Evolutionary conservation across 495 filamentous ascomycete genomes (phyloP).

Genomic region (Chaetomium fimeti): DNA sequence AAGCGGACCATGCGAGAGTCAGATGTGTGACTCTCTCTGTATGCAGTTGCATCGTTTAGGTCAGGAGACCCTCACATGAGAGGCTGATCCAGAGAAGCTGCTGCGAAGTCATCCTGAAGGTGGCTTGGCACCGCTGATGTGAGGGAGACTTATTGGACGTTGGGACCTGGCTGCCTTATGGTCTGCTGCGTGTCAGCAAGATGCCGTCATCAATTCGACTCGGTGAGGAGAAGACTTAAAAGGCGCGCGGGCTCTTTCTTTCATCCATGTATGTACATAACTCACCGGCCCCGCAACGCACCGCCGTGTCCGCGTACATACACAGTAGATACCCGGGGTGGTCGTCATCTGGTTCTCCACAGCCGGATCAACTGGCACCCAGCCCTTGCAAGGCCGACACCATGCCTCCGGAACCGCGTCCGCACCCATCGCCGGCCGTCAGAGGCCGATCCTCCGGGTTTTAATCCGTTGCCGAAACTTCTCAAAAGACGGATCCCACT

Average conservation of each 20-base stretch:
- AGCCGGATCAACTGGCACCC: background rate
- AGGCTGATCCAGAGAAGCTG: background rate
- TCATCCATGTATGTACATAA: background rate
- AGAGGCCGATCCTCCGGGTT: background rate
- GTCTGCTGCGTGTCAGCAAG: constrained; percentile 19
- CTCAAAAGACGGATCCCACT: background rate
- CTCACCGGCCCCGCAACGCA: background rate
- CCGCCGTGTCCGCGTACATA: background rate
- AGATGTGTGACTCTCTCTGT: background rate
- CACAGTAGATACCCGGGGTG: background rate
- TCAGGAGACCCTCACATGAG: constrained; percentile 6
- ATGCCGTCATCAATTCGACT: background rate
- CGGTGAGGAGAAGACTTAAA: background rate
- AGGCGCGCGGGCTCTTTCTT: background rate
- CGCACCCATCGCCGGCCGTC: background rate
- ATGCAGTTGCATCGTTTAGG: background rate
- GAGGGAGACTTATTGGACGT: constrained; percentile 8
- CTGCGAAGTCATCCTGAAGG: background rate
- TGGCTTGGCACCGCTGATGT: constrained; percentile 11
- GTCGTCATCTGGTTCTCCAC: background rate
- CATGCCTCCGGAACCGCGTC: too few species aligned
- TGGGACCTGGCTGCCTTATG: constrained; percentile 1
- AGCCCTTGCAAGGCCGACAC: too few species aligned
- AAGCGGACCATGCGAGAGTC: background rate
- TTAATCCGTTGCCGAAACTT: background rate